These are phyloP conservation scores for Spergularia marina DNA, from an alignment of 148 eudicot species.

Conservation along the genomic window DNA sequence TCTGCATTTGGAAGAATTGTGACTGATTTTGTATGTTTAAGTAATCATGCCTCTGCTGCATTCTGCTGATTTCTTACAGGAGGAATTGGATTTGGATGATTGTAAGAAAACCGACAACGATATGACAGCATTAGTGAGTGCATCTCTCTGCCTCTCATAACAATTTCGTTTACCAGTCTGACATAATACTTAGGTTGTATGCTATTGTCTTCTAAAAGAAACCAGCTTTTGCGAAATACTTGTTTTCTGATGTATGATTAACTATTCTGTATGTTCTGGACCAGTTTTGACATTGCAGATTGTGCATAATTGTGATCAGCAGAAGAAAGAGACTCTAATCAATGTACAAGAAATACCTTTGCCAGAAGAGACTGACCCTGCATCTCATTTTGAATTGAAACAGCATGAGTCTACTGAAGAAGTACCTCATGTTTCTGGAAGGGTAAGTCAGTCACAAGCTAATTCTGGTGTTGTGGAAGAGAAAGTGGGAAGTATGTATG, in stretches of 20 bases:
- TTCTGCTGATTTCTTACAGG: background rate
- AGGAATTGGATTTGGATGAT: background rate
- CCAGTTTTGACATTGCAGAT: constrained; percentile 17
- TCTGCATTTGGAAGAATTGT: too few relatives aligned
- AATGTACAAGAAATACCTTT: constrained; percentile 6
- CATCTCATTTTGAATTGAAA: constrained; percentile 27
- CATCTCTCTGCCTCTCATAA: too few relatives aligned
- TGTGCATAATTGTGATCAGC: constrained; percentile 9
- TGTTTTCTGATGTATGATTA: background rate
- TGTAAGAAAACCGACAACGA: background rate
- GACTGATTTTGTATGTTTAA: background rate
- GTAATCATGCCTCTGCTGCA: background rate
- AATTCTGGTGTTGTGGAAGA: constrained; percentile 8
- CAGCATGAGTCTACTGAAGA: constrained; percentile 28
- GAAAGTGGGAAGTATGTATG: constrained; percentile 1
- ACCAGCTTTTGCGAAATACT: too few relatives aligned
- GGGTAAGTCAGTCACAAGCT: constrained; percentile 5
- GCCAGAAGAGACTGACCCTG: constrained; percentile 12
- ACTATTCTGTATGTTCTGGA: constrained; percentile 16
- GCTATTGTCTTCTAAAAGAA: too few relatives aligned
- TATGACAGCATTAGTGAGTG: too few relatives aligned
- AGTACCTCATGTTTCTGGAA: constrained; percentile 14
- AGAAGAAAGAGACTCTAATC: background rate
- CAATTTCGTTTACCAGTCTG: too few relatives aligned
- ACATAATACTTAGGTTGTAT: too few relatives aligned